Evolutionary conservation across 768 basidiomycete genomes (phyloP), one percentile per base, ranked within the genome.

Genomic region (Psilocybe azurescens): DNA sequence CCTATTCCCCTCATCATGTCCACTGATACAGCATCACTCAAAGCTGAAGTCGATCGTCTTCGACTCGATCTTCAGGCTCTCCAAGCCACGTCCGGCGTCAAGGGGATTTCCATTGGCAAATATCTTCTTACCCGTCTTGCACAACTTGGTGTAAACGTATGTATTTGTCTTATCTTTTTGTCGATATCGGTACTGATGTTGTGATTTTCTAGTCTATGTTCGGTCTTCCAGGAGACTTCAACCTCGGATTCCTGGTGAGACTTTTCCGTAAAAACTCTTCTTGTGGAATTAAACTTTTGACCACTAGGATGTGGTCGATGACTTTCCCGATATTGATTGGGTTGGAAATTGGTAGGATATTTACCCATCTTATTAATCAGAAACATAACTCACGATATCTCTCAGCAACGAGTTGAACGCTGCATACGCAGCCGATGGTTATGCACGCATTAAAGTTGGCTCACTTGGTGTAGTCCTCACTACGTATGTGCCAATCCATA

Each of bases 381-480:
- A 1, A 59, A 88, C 87, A 62, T 88, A 87, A 62, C 14, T 36
- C 33, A 49, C 11, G 24, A 58, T 66, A 2, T 61, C 10, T 30
- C 33, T 0, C 61, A 92, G 91, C 66, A 93, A 94, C 62, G 91
- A 95, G 71, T 80, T 95, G 51, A 93, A 95, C 65, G 91, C 93
- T 0, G 83, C 93, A 0, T 97, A 97, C 74, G 95, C 95, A 14
- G 93, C 93, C 0, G 95, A 96, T 70, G 95, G 95, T 10, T 97
- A 97, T 73, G 93, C 95, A 18, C 85, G 96, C 60, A 88, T 95
- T 56, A 96, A 94, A 66, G 86, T 89, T 53, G 77, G 81, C 51
- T 81, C 85, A 66, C 76, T 94, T 52, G 92, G 91, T 53, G 92
- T 87, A 7, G 74, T 95, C 4, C 74, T 84, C 33, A 97, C 95